Evolutionary conservation across 495 filamentous ascomycete genomes (phyloP).

Genomic region (Hypoxylon fragiforme): DNA sequence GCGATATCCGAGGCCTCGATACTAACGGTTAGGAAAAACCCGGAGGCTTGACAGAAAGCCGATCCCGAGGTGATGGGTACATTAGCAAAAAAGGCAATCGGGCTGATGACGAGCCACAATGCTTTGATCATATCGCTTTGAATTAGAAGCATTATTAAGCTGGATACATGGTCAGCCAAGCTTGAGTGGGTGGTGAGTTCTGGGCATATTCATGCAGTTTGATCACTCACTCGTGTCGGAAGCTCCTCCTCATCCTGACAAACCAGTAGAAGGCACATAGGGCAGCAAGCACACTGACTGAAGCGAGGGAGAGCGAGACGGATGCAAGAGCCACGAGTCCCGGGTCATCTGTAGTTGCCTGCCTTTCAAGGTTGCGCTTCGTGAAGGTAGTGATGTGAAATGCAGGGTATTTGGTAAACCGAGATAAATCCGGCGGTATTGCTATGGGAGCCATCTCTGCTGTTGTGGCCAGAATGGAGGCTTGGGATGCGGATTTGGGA

Average conservation of each 20-base stretch:
- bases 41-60: conserved; percentile 66
- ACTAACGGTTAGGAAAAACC: conserved; percentile 65
- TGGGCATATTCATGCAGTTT: background rate
- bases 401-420: conserved; percentile 5
- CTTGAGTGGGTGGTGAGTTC: background rate
- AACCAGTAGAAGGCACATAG: conserved; percentile 70
- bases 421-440: background rate
- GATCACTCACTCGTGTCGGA: conserved; percentile 70
- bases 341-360: conserved; percentile 1
- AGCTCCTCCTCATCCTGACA: conserved; percentile 69
- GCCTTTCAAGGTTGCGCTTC: conserved; percentile 2
- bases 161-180: conserved; percentile 40
- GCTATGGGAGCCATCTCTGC: conserved; percentile 26
- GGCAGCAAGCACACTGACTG: conserved; percentile 56
- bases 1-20: conserved; percentile 71
- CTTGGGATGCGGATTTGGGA: conserved; percentile 12
- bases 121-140: conserved; percentile 70
- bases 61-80: conserved; percentile 54
- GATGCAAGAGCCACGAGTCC: conserved; percentile 30
- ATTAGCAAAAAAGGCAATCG: conserved; percentile 54
- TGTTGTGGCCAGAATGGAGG: conserved; percentile 8
- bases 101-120: conserved; percentile 64
- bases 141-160: conserved; percentile 71
- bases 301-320: conserved; percentile 39
- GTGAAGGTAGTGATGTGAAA: background rate